Base-by-base conservation (phyloP, 306 rosid genomes). In the Glycine soja region DNA sequence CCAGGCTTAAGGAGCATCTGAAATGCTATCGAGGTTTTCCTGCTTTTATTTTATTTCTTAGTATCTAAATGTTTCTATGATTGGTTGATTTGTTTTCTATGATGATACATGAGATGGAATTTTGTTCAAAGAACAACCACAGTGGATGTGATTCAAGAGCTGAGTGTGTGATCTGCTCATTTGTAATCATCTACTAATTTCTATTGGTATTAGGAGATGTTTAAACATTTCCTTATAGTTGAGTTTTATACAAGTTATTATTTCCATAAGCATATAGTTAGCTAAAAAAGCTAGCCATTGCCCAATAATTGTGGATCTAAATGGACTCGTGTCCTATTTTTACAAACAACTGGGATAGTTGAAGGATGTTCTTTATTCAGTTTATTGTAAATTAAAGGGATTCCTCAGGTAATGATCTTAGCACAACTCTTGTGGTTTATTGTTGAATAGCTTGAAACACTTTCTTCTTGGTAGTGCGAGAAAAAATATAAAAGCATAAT, bases 101-200 rank as follows among this genome's bases (percentile, higher is more conserved):
- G 30, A 24, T 24, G 30, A 24, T 24, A 24, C 30, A 24, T 19
- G 24, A 19, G 24, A 19, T 19, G 24, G 24, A 1, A 19, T 54
- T 94, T 98, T 0, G 86, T 83, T 30, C 75, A 88, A 62, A 91
- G 99, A 78, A 97, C 99, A 43, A 84, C 71, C n/a, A 87, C 87
- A 76, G 85, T 73, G 80, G 87, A 83, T 18, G 86, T 90, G 76
- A 81, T 91, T 58, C 82, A 83, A 84, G 94, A 93, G 0, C n/a
- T n/a, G n/a, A 72, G 76, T 34, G 53, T 58, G 67, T 68, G 75
- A 40, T 77, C 86, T 18, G 61, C 78, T 61, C 66, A 80, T 64
- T 79, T 54, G 11, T 82, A 46, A 62, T 74, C 56, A 70, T 74
- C 30, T 63, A 8, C 78, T 72, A 40, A 70, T 75, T 65, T 48